Conservation (phyloP, 2,329 filamentous ascomycete genomes). For the Basipetospora sp. region DNA sequence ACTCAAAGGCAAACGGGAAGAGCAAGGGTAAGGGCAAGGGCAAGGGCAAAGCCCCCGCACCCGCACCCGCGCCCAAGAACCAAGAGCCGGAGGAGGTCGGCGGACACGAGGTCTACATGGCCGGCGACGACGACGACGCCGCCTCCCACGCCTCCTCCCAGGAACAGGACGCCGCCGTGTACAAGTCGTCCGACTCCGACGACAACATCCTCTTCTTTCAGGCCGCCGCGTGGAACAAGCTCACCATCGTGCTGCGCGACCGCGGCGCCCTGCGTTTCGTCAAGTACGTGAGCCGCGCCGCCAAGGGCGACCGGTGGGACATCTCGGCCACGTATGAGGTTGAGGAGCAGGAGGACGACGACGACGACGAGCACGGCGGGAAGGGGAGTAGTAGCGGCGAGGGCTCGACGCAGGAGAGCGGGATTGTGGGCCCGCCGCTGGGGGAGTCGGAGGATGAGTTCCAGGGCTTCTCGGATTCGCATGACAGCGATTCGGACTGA, state of each 20-base stretch:
- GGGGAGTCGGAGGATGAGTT: conserved; percentile 42
- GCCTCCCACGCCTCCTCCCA: conserved; percentile 17
- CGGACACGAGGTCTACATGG: conserved; percentile 87
- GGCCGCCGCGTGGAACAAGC: conserved; percentile 65
- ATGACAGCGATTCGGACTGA: conserved; percentile 24
- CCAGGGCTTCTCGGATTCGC: conserved; percentile 37
- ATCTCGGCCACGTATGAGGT: conserved; percentile 67
- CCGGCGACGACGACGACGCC: conserved; percentile 58
- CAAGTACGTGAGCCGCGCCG: conserved; percentile 78
- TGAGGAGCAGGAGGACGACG: conserved; percentile 35
- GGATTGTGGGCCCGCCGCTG: conserved; percentile 13
- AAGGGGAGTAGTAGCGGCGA: conserved; percentile 20
- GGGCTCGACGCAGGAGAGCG: conserved; percentile 9
- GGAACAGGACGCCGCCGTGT: conserved; percentile 64
- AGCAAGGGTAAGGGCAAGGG: conserved; percentile 18
- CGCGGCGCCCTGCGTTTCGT: conserved; percentile 79
- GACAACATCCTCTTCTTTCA: conserved; percentile 53
- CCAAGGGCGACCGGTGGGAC: conserved; percentile 86
- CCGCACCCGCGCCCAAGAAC: conserved; percentile 1
- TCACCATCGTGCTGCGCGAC: conserved; percentile 81
- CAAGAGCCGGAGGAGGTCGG: conserved; percentile 42
- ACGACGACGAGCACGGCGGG: conserved; percentile 22
- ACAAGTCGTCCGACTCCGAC: conserved; percentile 72
- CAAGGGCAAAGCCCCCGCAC: conserved; percentile 15
- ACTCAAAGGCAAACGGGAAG: conserved; percentile 18